Percentiles rank a stretch among this genome's conserved stretches.
phyloP scores from a whole-genome alignment of 2,329 filamentous ascomycete species.

The Epichloe uncinata region DNA sequence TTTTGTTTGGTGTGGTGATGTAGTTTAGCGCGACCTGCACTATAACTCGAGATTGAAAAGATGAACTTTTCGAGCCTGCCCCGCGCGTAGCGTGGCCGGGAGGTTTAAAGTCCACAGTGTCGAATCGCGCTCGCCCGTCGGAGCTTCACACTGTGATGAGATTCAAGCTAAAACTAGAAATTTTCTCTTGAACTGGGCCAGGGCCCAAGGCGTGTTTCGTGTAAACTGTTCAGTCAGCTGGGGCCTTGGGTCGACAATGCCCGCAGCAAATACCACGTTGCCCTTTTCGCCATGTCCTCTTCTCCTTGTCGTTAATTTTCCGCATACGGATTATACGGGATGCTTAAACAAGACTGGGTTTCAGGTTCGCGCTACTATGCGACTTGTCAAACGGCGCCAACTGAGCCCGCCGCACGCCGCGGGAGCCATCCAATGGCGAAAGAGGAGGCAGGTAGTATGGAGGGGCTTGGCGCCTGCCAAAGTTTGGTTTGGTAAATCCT shows the following conservation, averaged over 20 bases:
- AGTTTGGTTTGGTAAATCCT: not conserved
- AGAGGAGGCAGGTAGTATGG: too few relatives aligned
- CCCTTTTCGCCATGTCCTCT: not conserved
- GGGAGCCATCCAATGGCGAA: not conserved
- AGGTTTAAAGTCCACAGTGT: too few relatives aligned
- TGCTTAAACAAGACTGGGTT: not conserved
- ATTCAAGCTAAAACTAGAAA: too few relatives aligned
- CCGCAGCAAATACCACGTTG: not conserved
- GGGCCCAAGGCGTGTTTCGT: not conserved
- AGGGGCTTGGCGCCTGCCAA: not conserved
- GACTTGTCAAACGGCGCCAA: not conserved
- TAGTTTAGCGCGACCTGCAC: too few relatives aligned
- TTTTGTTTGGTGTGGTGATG: too few relatives aligned
- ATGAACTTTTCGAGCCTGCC: not conserved
- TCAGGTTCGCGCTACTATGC: not conserved
- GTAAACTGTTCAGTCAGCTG: not conserved
- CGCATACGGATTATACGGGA: not conserved
- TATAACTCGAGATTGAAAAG: not conserved
- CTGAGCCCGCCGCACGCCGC: too few relatives aligned
- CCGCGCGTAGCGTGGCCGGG: too few relatives aligned
- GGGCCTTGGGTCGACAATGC: not conserved
- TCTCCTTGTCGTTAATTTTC: not conserved
- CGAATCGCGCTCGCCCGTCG: too few relatives aligned
- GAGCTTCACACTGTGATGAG: too few relatives aligned
- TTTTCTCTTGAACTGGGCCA: not conserved